These are phyloP conservation scores for Tremella fuciformis DNA, from an alignment of 768 basidiomycete genomes.

Conservation along the genomic window DNA sequence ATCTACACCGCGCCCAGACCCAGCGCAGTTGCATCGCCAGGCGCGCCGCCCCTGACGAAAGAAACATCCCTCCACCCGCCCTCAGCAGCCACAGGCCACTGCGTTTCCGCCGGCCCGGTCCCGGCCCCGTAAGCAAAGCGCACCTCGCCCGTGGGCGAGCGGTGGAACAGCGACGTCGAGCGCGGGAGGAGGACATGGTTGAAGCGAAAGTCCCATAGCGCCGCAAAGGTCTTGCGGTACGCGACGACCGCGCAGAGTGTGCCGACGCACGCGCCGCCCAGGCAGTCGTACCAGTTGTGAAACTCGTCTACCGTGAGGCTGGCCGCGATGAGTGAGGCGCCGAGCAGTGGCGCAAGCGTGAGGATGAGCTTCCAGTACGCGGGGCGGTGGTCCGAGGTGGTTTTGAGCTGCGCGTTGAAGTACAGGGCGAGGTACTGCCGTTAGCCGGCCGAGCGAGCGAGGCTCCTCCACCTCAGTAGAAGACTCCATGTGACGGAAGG, in stretches of 20 bases:
- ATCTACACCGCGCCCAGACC: too few species aligned
- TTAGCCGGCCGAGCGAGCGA: not conserved
- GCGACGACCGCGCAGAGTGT: constrained; percentile 56
- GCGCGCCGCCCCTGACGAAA: constrained; percentile 27
- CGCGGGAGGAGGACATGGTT: constrained; percentile 62
- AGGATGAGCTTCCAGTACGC: constrained; percentile 66
- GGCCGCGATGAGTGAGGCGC: constrained; percentile 61
- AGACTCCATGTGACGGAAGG: not conserved
- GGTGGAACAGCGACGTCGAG: constrained; percentile 43
- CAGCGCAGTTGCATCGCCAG: constrained; percentile 23
- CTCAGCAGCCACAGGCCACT: constrained; percentile 37
- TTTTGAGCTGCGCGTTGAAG: constrained; percentile 54
- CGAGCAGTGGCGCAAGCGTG: constrained; percentile 61
- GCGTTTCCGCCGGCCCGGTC: constrained; percentile 34
- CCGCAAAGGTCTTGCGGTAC: constrained; percentile 61
- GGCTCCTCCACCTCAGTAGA: not conserved
- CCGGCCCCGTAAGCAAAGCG: constrained; percentile 23
- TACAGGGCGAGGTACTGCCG: constrained; percentile 32
- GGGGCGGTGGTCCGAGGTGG: constrained; percentile 62
- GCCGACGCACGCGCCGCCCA: constrained; percentile 60
- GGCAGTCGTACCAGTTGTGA: constrained; percentile 61
- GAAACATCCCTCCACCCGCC: constrained; percentile 32
- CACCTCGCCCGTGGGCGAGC: constrained; percentile 20
- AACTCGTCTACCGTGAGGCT: constrained; percentile 61
- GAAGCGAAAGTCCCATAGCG: constrained; percentile 61